Evolutionary conservation across 257 asterid species (phyloP).

Genomic region (Fraxinus pennsylvanica): DNA sequence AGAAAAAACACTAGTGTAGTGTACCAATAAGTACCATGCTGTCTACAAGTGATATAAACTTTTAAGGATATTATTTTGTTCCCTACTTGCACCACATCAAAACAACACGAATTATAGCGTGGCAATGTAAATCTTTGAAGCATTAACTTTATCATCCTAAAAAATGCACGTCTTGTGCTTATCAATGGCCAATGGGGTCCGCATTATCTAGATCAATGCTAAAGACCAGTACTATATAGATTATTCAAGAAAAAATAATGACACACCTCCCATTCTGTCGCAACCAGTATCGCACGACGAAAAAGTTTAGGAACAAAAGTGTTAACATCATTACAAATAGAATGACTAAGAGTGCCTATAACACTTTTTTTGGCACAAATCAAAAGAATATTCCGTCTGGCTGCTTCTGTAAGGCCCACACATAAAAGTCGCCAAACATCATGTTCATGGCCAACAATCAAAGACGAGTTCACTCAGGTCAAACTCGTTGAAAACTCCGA

Average conservation of each 20-base stretch:
- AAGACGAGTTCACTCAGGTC: slow-evolving; percentile 21
- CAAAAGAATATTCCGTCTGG: background rate
- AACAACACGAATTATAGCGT: too few relatives aligned
- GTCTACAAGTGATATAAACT: background rate
- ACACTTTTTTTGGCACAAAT: background rate
- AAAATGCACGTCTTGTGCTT: too few relatives aligned
- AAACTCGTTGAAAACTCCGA: slow-evolving; percentile 23
- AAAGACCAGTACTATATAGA: too few relatives aligned
- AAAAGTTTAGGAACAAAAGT: background rate
- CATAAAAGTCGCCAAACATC: slow-evolving; percentile 8
- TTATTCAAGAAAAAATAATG: too few relatives aligned
- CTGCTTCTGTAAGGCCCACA: slow-evolving; percentile 5
- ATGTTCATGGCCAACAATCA: background rate
- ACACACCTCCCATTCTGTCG: background rate
- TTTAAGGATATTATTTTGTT: background rate
- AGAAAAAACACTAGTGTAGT: slow-evolving; percentile 28
- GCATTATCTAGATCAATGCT: too few relatives aligned
- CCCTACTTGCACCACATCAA: background rate
- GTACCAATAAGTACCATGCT: background rate
- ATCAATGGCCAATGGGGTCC: too few relatives aligned
- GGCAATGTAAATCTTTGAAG: too few relatives aligned
- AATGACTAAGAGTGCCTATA: background rate
- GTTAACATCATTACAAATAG: background rate
- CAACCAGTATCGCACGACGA: background rate
- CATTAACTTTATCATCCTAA: too few relatives aligned